Evolutionary conservation across 345 rosid species (phyloP).

Genomic region (Pistacia atlantica): DNA sequence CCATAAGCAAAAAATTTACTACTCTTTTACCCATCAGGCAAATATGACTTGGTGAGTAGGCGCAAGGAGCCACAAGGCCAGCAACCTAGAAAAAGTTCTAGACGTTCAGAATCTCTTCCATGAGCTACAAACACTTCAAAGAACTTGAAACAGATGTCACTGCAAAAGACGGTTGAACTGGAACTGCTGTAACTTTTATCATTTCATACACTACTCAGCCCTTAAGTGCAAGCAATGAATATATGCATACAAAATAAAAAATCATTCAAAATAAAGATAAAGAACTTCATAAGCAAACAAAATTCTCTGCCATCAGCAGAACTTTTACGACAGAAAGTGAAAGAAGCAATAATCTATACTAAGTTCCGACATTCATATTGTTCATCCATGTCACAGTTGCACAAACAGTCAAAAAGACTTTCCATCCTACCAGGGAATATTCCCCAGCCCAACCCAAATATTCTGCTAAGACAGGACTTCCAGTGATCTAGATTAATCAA

Average conservation of each 20-base stretch:
- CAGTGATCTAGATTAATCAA: not conserved
- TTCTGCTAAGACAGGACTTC: not conserved
- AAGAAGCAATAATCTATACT: not conserved
- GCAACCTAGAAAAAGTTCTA: not conserved
- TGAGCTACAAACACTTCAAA: not conserved
- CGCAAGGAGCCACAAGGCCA: not conserved
- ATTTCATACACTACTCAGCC: too few relatives aligned
- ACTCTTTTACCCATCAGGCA: too few relatives aligned
- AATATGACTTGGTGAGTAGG: too few relatives aligned
- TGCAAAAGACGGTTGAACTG: too few relatives aligned
- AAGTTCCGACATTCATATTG: not conserved
- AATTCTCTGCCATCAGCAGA: not conserved
- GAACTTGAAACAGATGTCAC: not conserved
- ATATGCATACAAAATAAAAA: too few relatives aligned
- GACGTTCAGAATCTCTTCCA: not conserved
- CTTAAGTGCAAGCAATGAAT: too few relatives aligned
- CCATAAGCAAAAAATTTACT: too few relatives aligned
- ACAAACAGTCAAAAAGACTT: not conserved
- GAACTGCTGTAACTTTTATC: too few relatives aligned
- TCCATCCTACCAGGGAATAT: not conserved
- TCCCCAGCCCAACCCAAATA: not conserved
- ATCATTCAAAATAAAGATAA: not conserved
- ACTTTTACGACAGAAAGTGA: not conserved
- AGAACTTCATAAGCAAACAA: not conserved
- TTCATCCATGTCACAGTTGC: not conserved